phyloP scores from a whole-genome alignment of 2,329 filamentous ascomycete species.

The Amauroascus niger region DNA sequence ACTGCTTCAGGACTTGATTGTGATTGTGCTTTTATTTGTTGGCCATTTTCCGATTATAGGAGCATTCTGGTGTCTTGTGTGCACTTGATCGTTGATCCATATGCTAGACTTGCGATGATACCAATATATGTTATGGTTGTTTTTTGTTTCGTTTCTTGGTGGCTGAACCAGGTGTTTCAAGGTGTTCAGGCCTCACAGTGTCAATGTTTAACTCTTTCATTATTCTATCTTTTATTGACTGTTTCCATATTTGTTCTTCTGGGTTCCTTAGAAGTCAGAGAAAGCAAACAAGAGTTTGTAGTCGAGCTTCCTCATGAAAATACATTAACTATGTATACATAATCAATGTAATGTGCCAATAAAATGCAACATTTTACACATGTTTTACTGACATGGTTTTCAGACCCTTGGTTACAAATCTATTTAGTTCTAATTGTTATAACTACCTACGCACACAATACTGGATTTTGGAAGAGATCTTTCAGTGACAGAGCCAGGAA shows the following conservation, averaged over 20 bases:
- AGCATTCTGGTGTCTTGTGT: neutral
- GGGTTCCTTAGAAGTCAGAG: no score
- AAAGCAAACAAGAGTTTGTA: no score
- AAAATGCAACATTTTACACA: no score
- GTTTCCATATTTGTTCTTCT: no score
- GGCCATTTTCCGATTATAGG: neutral
- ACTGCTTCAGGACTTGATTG: neutral
- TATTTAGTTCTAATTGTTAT: neutral
- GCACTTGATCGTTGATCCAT: neutral
- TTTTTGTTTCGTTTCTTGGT: neutral
- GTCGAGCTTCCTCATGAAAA: no score
- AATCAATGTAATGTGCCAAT: no score
- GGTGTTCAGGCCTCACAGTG: neutral
- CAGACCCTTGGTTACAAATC: no score
- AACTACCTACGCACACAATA: neutral
- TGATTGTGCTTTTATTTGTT: neutral
- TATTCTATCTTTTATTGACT: no score
- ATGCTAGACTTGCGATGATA: neutral
- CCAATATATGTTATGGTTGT: neutral
- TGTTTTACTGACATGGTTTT: no score
- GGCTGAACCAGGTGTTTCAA: neutral
- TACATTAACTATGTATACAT: no score
- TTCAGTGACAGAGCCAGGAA: neutral
- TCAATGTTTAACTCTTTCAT: no score
- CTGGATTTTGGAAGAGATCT: neutral